Base-by-base conservation (phyloP, 305 asterid species). In the Solanum hybrid region DNA sequence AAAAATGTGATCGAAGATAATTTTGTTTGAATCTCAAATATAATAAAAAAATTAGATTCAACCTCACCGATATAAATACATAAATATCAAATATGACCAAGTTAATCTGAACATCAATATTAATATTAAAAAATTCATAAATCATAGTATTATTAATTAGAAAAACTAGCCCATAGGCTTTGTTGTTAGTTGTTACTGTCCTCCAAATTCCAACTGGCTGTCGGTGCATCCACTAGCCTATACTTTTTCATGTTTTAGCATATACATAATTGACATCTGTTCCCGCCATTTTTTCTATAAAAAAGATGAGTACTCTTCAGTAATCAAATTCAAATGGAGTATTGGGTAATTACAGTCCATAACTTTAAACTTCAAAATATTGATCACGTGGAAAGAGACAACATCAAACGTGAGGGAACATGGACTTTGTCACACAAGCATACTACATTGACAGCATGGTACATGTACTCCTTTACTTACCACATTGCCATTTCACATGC, bases 311-410 rank as follows among this genome's bases (percentile, higher is more conserved):
- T 36, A n/a, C 11, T n/a, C 60, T 13, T 36, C 85, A 29, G 19
- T 82, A 42, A 84, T 51, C 15, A 45, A 82, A 82, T 29, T 69
- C 77, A 71, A 64, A 64, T n/a, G 1, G 37, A 45, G 38, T 45
- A 9, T 26, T 26, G 26, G 7, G 27, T 19, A 45, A n/a, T 17
- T 35, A 60, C 27, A 22, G 0, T 60, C 26, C 72, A 60, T 73
- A 27, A 4, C 14, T 40, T 45, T 72, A 13, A 2, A 78, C 86
- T 42, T 89, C 37, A 29, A 29, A 36, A 73, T 71, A 45, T 32
- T 69, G 36, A 82, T 91, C 92, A 91, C 90, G 91, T 89, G 89
- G 84, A 38, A 77, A 40, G 89, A 90, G 86, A 91, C 84, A 90
- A 91, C 86, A 81, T 84, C 40, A 71, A 88, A 88, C 24, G 73